A percentile compares a stretch with the other conserved stretches of the same genome.
Evolutionary conservation across 345 rosid species (phyloP).

Genomic region (Ceriops zippeliana): DNA sequence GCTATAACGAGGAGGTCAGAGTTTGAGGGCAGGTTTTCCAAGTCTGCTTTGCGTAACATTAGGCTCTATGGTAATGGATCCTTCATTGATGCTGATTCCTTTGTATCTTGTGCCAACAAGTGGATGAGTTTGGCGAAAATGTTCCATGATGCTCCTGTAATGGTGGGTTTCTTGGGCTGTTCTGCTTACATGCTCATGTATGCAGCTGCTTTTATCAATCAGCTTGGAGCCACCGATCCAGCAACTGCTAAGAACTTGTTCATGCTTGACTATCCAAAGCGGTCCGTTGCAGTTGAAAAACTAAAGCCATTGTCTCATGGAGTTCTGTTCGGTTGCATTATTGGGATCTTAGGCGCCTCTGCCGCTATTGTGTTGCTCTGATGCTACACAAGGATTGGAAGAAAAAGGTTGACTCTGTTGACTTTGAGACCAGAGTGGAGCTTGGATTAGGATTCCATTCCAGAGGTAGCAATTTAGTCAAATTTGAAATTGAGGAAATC

Average conservation of each 20-base stretch:
- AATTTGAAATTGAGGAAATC: conserved; percentile 28
- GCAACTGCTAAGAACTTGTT: conserved; percentile 37
- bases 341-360: conserved; percentile 25
- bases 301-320: conserved; percentile 16
- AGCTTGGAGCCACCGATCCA: conserved; percentile 34
- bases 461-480: conserved; percentile 16
- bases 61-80: conserved; percentile 26
- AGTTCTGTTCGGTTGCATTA: conserved; percentile 24
- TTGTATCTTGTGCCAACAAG: conserved; percentile 26
- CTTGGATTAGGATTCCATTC: conserved; percentile 11
- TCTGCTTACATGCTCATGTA: conserved; percentile 28
- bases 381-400: not conserved
- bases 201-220: conserved; percentile 34
- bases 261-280: conserved; percentile 9
- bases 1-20: conserved; percentile 26
- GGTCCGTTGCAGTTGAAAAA: not conserved
- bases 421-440: conserved; percentile 13
- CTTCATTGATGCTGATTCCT: conserved; percentile 18
- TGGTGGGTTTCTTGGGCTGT: conserved; percentile 24
- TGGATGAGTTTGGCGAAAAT: conserved; percentile 14
- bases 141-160: conserved; percentile 2
- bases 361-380: conserved; percentile 20
- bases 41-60: conserved; percentile 20
- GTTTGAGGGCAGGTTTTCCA: conserved; percentile 35
- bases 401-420: not conserved